Base-by-base conservation (phyloP, 1,284 basidiomycete genomes). In the Fomitiporia mediterranea region DNA sequence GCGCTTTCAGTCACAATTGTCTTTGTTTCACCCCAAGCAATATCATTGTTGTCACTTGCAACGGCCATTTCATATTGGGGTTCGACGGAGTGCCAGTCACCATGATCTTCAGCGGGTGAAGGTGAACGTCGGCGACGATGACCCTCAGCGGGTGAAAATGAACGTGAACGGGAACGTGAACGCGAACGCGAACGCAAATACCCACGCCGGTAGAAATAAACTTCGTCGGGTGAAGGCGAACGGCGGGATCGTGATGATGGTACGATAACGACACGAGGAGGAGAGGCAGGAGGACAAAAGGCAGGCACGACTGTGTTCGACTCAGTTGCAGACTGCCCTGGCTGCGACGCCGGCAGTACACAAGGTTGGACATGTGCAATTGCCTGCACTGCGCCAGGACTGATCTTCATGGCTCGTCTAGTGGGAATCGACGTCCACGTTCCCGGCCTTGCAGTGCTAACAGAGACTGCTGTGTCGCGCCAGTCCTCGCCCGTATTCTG, bases 401-500 rank as follows among this genome's bases (percentile, higher is more conserved):
- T 39, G 6, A 65, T 65, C 46, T 58, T 61, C 9, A 61, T 62
- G 46, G 56, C 56, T 15, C 37, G 42, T 15, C 68, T 57, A 3
- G 3, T 39, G 1, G 66, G 66, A 23, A 67, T 61, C 2, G 50
- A 50, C 23, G 54, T 51, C 2, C 61, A 55, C 23, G 59, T 34
- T 21, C 61, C 46, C 32, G 64, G 64, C 13, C 67, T 67, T 3
- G 75, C 72, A 0, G 81, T 82, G 66, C 77, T 82, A n/a, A 85
- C 69, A 1, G 74, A 78, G 25, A 85, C 70, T 0, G 68, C 61
- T 0, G 76, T 71, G 56, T 74, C 69, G 11, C 62, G 71, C 83
- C 83, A 86, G 58, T 82, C 78, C 63, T 85, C 83, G 7, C 83
- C 83, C 0, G 82, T 83, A 57, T 63, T 68, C 62, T 86, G 83